These are phyloP conservation scores for Melastoma candidum DNA, from an alignment of 441 rosid genomes.

Conservation along the genomic window DNA sequence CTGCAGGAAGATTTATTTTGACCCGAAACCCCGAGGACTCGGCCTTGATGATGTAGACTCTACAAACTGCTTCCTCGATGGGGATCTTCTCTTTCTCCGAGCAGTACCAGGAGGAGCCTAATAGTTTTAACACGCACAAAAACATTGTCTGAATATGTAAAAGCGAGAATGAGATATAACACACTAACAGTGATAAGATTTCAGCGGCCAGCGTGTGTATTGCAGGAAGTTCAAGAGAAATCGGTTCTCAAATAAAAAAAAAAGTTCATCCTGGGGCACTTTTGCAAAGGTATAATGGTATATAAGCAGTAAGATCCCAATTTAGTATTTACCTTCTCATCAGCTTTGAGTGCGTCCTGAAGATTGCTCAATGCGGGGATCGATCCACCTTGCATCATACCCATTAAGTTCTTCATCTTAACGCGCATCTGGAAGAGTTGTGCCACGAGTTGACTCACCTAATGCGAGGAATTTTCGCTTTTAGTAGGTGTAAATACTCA, in stretches of 20 bases:
- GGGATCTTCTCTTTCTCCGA: constrained; percentile 65
- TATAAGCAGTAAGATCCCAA: background rate
- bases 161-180: constrained; percentile 2
- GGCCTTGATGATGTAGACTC: constrained; percentile 52
- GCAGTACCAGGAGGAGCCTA: constrained; percentile 93
- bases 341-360: constrained; percentile 71
- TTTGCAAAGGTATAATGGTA: background rate
- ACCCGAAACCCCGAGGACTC: constrained; percentile 76
- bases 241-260: background rate
- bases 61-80: constrained; percentile 49
- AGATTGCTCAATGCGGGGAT: constrained; percentile 80
- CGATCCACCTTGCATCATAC: constrained; percentile 90
- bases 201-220: too few relatives aligned
- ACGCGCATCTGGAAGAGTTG: constrained; percentile 96
- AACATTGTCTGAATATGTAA: background rate
- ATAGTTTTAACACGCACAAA: constrained; percentile 1
- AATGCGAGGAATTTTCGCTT: constrained; percentile 11
- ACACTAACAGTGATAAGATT: too few relatives aligned
- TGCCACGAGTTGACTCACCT: constrained; percentile 97
- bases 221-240: too few relatives aligned
- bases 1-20: constrained; percentile 10
- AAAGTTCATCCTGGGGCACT: background rate
- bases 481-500: constrained; percentile 5
- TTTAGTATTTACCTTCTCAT: constrained; percentile 53
- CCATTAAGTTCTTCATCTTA: constrained; percentile 94